phyloP scores from a whole-genome alignment of 2,329 filamentous ascomycete genomes.

The Neonectria magnoliae region DNA sequence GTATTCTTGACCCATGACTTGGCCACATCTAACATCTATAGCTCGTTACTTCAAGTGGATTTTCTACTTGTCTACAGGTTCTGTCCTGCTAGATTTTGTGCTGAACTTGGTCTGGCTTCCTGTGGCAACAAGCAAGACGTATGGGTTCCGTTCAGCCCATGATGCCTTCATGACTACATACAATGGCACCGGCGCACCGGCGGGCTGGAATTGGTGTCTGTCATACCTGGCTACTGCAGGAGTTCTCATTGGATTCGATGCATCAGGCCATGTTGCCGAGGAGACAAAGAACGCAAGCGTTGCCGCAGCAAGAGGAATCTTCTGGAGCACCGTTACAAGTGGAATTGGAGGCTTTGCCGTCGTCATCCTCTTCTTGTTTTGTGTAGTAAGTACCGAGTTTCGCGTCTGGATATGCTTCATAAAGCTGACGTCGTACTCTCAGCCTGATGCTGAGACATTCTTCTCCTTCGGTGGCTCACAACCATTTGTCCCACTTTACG shows the following conservation, averaged over 20 bases:
- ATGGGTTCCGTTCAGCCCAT: slow-evolving; percentile 66
- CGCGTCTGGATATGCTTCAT: too few species aligned
- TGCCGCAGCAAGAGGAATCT: slow-evolving; percentile 67
- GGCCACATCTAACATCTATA: neutral
- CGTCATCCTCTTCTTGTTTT: slow-evolving; percentile 69
- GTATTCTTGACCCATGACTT: neutral
- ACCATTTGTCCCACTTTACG: slow-evolving; percentile 68
- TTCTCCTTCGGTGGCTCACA: slow-evolving; percentile 65
- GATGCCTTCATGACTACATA: slow-evolving; percentile 70
- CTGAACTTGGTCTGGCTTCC: slow-evolving; percentile 71
- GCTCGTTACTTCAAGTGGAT: slow-evolving; percentile 58
- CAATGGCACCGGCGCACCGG: slow-evolving; percentile 64
- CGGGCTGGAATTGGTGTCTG: slow-evolving; percentile 71
- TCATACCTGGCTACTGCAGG: slow-evolving; percentile 70
- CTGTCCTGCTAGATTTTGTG: slow-evolving; percentile 67
- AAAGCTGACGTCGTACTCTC: neutral
- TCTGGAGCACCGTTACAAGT: slow-evolving; percentile 67
- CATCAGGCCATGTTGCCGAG: slow-evolving; percentile 68
- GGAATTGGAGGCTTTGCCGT: slow-evolving; percentile 64
- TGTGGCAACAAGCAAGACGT: slow-evolving; percentile 63
- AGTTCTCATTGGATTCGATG: slow-evolving; percentile 69
- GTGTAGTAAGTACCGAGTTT: slow-evolving; percentile 53
- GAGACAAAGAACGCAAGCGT: slow-evolving; percentile 68
- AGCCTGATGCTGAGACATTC: slow-evolving; percentile 62
- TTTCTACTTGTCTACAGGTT: slow-evolving; percentile 59